Evolutionary conservation across 1,139 yeast species (phyloP).

Genomic region (Suhomyces bribrorum): DNA sequence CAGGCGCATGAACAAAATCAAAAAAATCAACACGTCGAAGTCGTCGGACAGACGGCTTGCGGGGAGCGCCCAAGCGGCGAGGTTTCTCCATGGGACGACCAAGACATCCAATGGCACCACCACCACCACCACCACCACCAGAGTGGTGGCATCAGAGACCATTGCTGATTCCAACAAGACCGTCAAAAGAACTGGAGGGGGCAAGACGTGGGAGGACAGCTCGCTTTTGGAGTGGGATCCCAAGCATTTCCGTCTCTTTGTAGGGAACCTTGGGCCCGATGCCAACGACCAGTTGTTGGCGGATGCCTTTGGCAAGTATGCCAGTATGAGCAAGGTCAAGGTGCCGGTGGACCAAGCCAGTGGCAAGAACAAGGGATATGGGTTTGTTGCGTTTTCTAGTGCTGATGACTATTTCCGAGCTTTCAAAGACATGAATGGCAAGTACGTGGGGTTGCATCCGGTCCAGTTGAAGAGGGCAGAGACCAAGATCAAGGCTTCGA

Average conservation of each 20-base stretch:
- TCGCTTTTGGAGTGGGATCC: constrained; percentile 61
- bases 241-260: constrained; percentile 68
- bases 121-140: constrained; percentile 2
- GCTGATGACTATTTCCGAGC: constrained; percentile 68
- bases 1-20: constrained; percentile 68
- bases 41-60: constrained; percentile 57
- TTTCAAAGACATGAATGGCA: constrained; percentile 74
- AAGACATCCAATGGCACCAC: background rate
- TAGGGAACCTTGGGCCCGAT: constrained; percentile 72
- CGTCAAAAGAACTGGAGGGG: constrained; percentile 46
- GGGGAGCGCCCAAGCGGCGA: constrained; percentile 47
- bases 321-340: constrained; percentile 53
- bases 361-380: constrained; percentile 60
- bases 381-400: constrained; percentile 65
- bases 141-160: constrained; percentile 1
- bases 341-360: constrained; percentile 53
- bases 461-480: constrained; percentile 69
- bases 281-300: constrained; percentile 58
- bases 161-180: constrained; percentile 22
- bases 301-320: constrained; percentile 53
- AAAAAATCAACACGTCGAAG: constrained; percentile 31
- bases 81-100: constrained; percentile 35
- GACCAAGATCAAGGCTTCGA: constrained; percentile 41
- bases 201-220: constrained; percentile 50
- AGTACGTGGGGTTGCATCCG: constrained; percentile 74